A percentile compares a stretch with the other conserved stretches of the same genome.
phyloP scores from a whole-genome alignment of 257 asterid genomes.

The Galeopsis tetrahit region DNA sequence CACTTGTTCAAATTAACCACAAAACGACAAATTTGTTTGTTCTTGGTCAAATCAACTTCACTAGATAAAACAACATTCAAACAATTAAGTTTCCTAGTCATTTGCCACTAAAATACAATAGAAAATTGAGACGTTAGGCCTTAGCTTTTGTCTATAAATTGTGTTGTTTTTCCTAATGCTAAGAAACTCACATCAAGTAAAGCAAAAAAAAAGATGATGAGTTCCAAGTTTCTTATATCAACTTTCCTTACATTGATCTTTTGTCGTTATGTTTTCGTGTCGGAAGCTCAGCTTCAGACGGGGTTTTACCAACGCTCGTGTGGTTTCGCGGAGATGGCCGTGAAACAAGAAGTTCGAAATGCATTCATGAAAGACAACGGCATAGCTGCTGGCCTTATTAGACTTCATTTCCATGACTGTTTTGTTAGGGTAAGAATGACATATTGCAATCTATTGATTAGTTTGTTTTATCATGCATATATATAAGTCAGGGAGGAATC shows the following conservation, averaged over 20 bases:
- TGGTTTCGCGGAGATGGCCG: slow-evolving; percentile 52
- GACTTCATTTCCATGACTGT: slow-evolving; percentile 90
- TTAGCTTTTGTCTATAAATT: slow-evolving; percentile 40
- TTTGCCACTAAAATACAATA: slow-evolving; percentile 34
- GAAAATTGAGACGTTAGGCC: slow-evolving; percentile 21
- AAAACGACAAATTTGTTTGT: slow-evolving; percentile 43
- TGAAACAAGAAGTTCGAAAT: slow-evolving; percentile 57
- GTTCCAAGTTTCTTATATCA: slow-evolving; percentile 24
- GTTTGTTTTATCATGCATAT: slow-evolving; percentile 12
- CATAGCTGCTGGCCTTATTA: slow-evolving; percentile 75
- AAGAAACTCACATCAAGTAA: slow-evolving; percentile 8
- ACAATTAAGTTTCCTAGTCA: slow-evolving; percentile 49
- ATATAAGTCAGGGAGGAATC: background rate
- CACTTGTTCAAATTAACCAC: slow-evolving; percentile 20
- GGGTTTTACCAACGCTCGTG: slow-evolving; percentile 65
- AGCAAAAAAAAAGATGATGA: slow-evolving; percentile 39
- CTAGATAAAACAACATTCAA: slow-evolving; percentile 45
- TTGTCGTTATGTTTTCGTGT: slow-evolving; percentile 28
- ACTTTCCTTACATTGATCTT: slow-evolving; percentile 26
- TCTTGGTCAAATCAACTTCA: slow-evolving; percentile 28
- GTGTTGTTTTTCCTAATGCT: slow-evolving; percentile 14
- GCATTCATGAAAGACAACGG: slow-evolving; percentile 58
- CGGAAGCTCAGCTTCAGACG: slow-evolving; percentile 56
- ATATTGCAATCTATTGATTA: background rate
- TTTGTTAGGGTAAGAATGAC: slow-evolving; percentile 63